These are phyloP conservation scores for Calonectria henricotiae DNA, from an alignment of 2,329 filamentous ascomycete genomes.

Conservation along the genomic window DNA sequence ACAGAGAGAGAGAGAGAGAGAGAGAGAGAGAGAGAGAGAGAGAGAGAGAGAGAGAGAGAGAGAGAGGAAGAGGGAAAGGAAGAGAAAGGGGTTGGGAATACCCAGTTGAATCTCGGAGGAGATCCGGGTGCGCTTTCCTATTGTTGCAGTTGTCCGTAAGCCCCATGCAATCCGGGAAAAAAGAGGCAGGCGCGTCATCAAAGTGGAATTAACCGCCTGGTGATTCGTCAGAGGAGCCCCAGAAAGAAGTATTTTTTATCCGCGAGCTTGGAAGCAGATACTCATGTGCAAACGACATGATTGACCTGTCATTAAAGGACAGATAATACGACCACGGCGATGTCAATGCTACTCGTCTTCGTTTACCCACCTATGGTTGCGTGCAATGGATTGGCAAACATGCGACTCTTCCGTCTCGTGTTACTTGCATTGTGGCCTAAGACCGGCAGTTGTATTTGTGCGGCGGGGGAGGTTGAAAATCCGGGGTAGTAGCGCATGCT, in stretches of 20 bases:
- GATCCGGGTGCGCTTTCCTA: constrained; percentile 30
- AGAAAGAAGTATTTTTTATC: constrained; percentile 20
- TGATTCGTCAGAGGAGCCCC: constrained; percentile 48
- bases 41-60: not conserved
- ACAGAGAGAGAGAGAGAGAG: not conserved
- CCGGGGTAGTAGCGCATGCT: constrained; percentile 52
- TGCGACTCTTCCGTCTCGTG: constrained; percentile 35
- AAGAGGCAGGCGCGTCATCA: constrained; percentile 33
- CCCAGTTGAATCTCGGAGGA: constrained; percentile 2
- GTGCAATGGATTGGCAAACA: constrained; percentile 6
- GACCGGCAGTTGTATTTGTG: constrained; percentile 44
- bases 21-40: not conserved
- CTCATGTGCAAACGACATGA: not conserved
- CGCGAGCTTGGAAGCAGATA: not conserved
- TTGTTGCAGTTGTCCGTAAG: constrained; percentile 27
- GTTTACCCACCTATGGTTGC: not conserved
- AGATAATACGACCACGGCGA: constrained; percentile 1
- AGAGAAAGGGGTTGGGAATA: not conserved
- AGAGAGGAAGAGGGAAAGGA: not conserved
- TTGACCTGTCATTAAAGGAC: not conserved
- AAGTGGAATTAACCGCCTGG: constrained; percentile 33
- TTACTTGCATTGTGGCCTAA: constrained; percentile 36
- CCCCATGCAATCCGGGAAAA: constrained; percentile 28
- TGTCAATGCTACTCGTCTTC: not conserved
- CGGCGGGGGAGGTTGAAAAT: constrained; percentile 48